Conservation (phyloP, 1,284 basidiomycete genomes). For the Sporisorium iseilematis-ciliati region DNA sequence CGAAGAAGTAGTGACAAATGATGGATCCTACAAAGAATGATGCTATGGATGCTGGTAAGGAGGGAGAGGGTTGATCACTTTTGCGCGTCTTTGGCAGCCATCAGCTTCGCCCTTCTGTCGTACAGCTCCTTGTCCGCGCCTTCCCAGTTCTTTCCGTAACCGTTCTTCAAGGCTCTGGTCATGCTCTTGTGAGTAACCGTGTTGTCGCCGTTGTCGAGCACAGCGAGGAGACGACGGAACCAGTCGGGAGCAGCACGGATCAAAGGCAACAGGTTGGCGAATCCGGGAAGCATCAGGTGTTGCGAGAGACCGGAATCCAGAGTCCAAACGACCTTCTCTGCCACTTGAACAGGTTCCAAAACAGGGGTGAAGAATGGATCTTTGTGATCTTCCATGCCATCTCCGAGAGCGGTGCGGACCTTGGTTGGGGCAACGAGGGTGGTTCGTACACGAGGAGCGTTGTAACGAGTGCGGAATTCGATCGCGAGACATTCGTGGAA, state of each 20-base stretch:
- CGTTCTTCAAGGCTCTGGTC: conserved; percentile 52
- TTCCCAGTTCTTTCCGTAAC: conserved; percentile 64
- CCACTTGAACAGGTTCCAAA: conserved; percentile 64
- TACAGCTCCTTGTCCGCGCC: conserved; percentile 52
- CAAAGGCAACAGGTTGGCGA: conserved; percentile 58
- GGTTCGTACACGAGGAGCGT: conserved; percentile 61
- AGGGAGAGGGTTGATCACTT: conserved; percentile 11
- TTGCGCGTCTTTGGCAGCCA: conserved; percentile 16
- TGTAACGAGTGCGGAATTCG: conserved; percentile 64
- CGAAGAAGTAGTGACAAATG: background rate
- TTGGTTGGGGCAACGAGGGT: conserved; percentile 67
- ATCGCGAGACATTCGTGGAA: conserved; percentile 65
- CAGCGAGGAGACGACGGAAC: conserved; percentile 52
- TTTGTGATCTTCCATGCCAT: conserved; percentile 64
- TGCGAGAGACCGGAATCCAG: conserved; percentile 64
- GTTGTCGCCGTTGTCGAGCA: conserved; percentile 63
- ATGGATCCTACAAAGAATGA: background rate
- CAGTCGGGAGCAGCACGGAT: conserved; percentile 63
- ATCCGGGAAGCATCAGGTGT: conserved; percentile 59
- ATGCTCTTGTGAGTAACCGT: conserved; percentile 61
- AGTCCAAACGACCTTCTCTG: conserved; percentile 50
- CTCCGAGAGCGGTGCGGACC: conserved; percentile 66
- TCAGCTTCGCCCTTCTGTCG: conserved; percentile 28
- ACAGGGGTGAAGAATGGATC: conserved; percentile 65
- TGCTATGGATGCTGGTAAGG: too few species aligned